Base-by-base conservation (phyloP, 805 yeast species). In the Suhomyces faveliae region DNA sequence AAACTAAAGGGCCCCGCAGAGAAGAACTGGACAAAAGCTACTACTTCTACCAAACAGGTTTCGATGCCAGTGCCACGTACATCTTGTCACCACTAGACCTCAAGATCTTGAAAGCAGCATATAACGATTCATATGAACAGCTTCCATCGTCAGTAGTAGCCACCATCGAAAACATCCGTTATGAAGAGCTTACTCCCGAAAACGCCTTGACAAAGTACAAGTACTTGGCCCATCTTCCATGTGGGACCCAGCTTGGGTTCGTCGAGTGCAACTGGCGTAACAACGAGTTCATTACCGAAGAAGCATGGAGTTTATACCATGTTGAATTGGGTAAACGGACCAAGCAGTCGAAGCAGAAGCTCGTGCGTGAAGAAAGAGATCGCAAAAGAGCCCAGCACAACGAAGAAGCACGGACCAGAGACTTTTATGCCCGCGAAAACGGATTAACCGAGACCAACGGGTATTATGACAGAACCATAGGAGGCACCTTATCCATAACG, bases 161-260 rank as follows among this genome's bases (percentile, higher is more conserved):
- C 8, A 78, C 74, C 35, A 77, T 91, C 5, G 96, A 89, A 55
- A 85, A 84, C 60, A 79, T 92, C 33, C 77, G 72, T 42, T 78
- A 78, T 59, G 95, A 87, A 30, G 79, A 79, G 20, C 73, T 85
- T 17, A 78, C 84, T 2, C 78, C 85, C 0, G 83, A 80, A 12
- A 81, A 80, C 53, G 85, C 58, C 57, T 38, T 79, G 2, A 77
- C 79, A 44, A 80, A 83, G 54, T 77, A 77, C 62, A 91, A 89
- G 63, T 89, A 87, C 62, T 67, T 94, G 48, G 77, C 87, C 0
- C 92, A 92, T 64, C 66, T 90, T 19, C 97, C 99, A 0, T 62
- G 80, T 23, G 97, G 97, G 1, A 85, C 96, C 0, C 87, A 85
- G 45, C 64, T 92, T 38, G 95, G 90, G 9, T 83, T 88, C 52